Evolutionary conservation across 1,284 basidiomycete species (phyloP), one percentile per base, ranked within the genome.

Genomic region (Puccinia polysora): DNA sequence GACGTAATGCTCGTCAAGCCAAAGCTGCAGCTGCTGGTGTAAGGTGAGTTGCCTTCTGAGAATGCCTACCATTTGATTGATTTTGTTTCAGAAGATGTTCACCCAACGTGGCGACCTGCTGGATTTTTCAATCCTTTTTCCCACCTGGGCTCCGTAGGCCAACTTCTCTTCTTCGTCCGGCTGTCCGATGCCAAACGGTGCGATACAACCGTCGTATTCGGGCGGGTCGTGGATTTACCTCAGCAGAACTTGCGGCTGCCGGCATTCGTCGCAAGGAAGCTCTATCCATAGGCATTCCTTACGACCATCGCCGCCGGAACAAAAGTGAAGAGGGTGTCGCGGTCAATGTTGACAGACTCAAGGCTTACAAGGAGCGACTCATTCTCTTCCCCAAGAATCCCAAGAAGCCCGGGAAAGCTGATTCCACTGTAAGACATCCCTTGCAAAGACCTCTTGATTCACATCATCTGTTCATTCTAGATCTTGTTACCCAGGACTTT

Each of bases 171-270:
- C 90, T 98, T 79, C 93, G 96, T 80, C 95, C 95, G 73, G 95
- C 94, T 76, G 96, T 98, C 79, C 93, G 92, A 82, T 92, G 86
- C 77, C 94, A 92, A 80, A 97, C 95, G 74, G 86, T 96, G 79
- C 91, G 93, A 79, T 98, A 98, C 89, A 98, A 98, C 87, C 88
- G 89, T 83, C 96, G 97, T 84, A 81, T 97, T 80, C 91, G 95
- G 78, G 91, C 93, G 82, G 95, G 95, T 76, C 90, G 93, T 79
- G 95, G 95, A 75, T 98, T 98, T 86, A 95, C 95, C 76, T 82
- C 91, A 70, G 86, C 87, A 74, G 95, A 98, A 83, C 85, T 98
- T 81, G 97, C 95, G 86, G 91, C 90, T 81, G 96, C 95, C 76
- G 96, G 96, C 74, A 86, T 98, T 81, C 88, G 89, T 79, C 88